These are phyloP conservation scores for Aspergillus ruber DNA, from an alignment of 2,329 filamentous ascomycete species.

Conservation along the genomic window DNA sequence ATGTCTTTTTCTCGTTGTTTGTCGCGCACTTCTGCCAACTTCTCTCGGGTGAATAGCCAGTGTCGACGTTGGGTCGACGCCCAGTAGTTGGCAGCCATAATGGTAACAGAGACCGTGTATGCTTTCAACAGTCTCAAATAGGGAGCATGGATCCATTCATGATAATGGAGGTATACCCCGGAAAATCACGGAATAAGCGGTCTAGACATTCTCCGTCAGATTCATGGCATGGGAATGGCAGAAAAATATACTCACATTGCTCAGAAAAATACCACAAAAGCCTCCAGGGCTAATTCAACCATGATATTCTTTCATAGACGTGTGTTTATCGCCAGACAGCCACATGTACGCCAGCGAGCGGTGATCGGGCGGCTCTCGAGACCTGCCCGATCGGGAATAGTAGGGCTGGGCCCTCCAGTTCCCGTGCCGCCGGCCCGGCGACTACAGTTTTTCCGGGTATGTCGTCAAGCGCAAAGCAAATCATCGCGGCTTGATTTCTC, in stretches of 20 bases:
- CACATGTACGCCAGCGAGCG: too few species aligned
- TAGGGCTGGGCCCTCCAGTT: slow-evolving; percentile 25
- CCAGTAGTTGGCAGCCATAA: slow-evolving; percentile 95
- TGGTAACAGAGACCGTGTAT: not conserved
- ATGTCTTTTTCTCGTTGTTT: slow-evolving; percentile 71
- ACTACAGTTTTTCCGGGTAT: slow-evolving; percentile 17
- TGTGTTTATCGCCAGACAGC: too few species aligned
- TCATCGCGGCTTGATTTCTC: slow-evolving; percentile 30
- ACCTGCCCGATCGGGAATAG: slow-evolving; percentile 23
- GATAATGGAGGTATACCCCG: too few species aligned
- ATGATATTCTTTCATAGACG: too few species aligned
- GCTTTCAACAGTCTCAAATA: too few species aligned
- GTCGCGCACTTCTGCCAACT: slow-evolving; percentile 68
- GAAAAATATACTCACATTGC: too few species aligned
- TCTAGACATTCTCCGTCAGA: not conserved
- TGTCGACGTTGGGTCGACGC: slow-evolving; percentile 82
- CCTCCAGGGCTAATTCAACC: too few species aligned
- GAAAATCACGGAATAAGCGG: too few species aligned
- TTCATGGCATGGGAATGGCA: not conserved
- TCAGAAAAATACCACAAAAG: too few species aligned
- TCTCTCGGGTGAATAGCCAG: slow-evolving; percentile 84
- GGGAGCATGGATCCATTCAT: too few species aligned
- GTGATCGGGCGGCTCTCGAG: not conserved
- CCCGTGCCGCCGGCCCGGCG: slow-evolving; percentile 20
- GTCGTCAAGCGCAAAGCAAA: slow-evolving; percentile 28